Evolutionary conservation across 495 filamentous ascomycete genomes (phyloP), one percentile per base, ranked within the genome.

Genomic region (Filosporella fistucella): DNA sequence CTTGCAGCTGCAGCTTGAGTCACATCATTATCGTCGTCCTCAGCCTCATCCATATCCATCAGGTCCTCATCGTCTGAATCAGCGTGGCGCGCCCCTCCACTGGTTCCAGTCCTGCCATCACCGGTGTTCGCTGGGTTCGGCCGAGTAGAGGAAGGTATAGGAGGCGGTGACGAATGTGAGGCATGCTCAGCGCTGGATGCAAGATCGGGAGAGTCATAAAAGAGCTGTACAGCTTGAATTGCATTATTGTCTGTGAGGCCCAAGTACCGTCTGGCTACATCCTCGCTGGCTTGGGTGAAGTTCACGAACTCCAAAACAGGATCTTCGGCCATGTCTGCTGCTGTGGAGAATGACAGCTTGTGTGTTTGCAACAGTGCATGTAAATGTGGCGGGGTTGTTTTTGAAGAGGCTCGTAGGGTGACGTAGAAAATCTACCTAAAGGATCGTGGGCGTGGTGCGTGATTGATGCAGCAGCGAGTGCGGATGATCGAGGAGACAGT

Each of bases 141-240:
- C 21, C 43, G 41, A 16, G 49, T 52, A 12, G 49, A 46, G n/a
- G 36, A 26, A 17, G 55, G 52, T 24, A 55, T 34, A 26, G 46
- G 34, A 8, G 58, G 58, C 5, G 55, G 39, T 2, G 48, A 17
- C 11, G 53, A 40, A 62, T 58, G 35, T 58, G 69, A 50, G 61
- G 64, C 51, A 62, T 67, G 54, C 67, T 67, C 60, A 65, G 66
- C 21, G 53, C 64, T 52, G 7, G 66, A 81, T 55, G 65, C 80
- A 63, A 62, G 78, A 66, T 69, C 88, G 70, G 65, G 82, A 75
- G 86, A 91, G 49, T 89, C 84, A 64, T 86, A 97, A 70, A 79
- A 98, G 11, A 96, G 82, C 68, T 86, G 79, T 58, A 96, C 80
- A 7, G 93, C 93, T 62, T 93, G 87, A 58, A 85, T 79, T 43